phyloP scores from a whole-genome alignment of 2,329 filamentous ascomycete genomes.

The Penicillium sp. region DNA sequence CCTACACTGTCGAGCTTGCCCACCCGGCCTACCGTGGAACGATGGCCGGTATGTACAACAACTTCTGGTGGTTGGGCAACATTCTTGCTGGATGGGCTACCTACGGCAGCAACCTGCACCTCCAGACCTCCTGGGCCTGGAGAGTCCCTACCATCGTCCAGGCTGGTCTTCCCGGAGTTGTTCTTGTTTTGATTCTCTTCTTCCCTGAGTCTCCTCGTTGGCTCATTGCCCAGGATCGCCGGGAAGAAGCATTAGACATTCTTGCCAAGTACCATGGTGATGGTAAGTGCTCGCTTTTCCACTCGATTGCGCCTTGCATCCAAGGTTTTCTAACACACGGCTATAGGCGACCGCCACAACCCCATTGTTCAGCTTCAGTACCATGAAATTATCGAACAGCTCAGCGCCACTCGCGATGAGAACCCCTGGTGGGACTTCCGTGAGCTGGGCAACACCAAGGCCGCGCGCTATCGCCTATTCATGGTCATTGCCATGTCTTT shows the following conservation, averaged over 20 bases:
- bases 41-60: conserved; percentile 61
- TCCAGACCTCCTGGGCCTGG: conserved; percentile 32
- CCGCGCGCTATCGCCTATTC: conserved; percentile 53
- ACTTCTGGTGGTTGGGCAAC: conserved; percentile 50
- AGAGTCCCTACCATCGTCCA: conserved; percentile 19
- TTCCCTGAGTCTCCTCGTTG: conserved; percentile 68
- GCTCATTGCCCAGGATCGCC: conserved; percentile 63
- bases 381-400: not conserved
- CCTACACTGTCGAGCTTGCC: conserved; percentile 65
- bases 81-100: conserved; percentile 51
- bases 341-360: not conserved
- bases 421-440: conserved; percentile 49
- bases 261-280: conserved; percentile 66
- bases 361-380: conserved; percentile 4
- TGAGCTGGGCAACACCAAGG: conserved; percentile 53
- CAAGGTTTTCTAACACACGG: not conserved
- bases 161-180: conserved; percentile 3
- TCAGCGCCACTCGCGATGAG: not conserved
- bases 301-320: no score
- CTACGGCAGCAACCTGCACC: conserved; percentile 6
- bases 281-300: conserved; percentile 37
- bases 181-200: conserved; percentile 7
- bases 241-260: conserved; percentile 62
- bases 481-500: conserved; percentile 54
- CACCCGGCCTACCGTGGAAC: conserved; percentile 65